Evolutionary conservation across 495 filamentous ascomycete genomes (phyloP), one percentile per base, ranked within the genome.

Genomic region (Penicillium robsamsonii): DNA sequence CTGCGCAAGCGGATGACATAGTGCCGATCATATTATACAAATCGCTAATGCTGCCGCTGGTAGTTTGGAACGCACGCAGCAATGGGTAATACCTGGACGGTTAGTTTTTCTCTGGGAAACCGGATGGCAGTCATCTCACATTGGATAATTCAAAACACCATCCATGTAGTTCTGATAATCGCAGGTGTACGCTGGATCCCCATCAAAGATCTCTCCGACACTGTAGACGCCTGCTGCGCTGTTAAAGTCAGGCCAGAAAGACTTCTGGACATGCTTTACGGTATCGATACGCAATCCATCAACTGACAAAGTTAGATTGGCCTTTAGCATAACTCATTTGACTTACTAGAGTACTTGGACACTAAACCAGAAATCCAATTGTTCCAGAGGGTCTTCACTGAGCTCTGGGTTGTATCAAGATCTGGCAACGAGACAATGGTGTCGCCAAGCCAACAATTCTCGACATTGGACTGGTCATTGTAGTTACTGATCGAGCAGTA

Each of bases 261-360:
- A 78, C 53, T 82, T 79, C 62, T 87, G 80, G 35, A 91, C 85
- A 58, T 95, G 83, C 61, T 85, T 87, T 9, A 83, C 85, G 6
- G 86, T 89, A 64, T 94, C 90, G 37, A 94, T 76, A n/a, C 90
- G 85, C 27, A 95, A 77, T 1, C 87, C 90, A 59, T 95, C 90
- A 57, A 95, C 74, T 77, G 42, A 1, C 2, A 5, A 27, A 18
- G 45, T 46, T 25, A 57, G 45, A 9, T 20, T 7, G 0, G 20
- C 7, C 9, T 31, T 5, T 11, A 44, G 17, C 6, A 11, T 3
- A n/a, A 4, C 13, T 10, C 12, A 11, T 35, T 3, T 0, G 2
- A 24, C 71, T 27, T 65, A 77, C 75, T 87, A 20, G 77, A 79
- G 63, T 92, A 95, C 31, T 85, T 86, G 0, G 75, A 70, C 0